These are phyloP conservation scores for Pseudogymnoascus sp. DNA, from an alignment of 2,329 filamentous ascomycete genomes.

Conservation along the genomic window DNA sequence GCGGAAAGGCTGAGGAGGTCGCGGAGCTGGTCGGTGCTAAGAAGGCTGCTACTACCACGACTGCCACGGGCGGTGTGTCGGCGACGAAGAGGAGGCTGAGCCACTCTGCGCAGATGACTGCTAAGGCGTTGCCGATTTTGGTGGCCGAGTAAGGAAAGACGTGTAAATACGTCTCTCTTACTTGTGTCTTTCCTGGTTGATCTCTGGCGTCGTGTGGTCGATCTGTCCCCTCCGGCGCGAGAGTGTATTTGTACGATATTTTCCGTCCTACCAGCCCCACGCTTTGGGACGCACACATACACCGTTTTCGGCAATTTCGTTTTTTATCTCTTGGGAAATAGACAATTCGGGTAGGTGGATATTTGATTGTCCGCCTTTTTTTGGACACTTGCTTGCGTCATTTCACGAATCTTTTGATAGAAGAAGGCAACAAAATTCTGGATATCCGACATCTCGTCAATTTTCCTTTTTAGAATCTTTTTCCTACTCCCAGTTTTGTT, in stretches of 20 bases:
- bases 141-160: background rate
- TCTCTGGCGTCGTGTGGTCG: background rate
- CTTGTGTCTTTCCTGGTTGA: background rate
- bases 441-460: background rate
- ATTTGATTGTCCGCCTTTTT: background rate
- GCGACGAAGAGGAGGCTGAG: conserved; percentile 3
- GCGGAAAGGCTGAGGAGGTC: background rate
- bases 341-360: background rate
- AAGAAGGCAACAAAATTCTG: background rate
- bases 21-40: background rate
- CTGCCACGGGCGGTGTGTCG: background rate
- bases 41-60: background rate
- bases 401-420: background rate
- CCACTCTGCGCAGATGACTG: conserved; percentile 8
- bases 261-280: background rate
- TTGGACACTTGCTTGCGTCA: background rate
- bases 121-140: background rate
- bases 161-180: background rate
- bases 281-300: background rate
- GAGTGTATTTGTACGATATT: conserved; percentile 1
- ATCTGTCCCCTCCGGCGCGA: background rate
- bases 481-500: background rate
- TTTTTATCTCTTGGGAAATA: background rate
- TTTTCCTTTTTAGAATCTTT: background rate
- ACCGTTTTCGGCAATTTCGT: background rate